Evolutionary conservation across 129 eudicot genomes (phyloP).

Genomic region (Centella asiatica): DNA sequence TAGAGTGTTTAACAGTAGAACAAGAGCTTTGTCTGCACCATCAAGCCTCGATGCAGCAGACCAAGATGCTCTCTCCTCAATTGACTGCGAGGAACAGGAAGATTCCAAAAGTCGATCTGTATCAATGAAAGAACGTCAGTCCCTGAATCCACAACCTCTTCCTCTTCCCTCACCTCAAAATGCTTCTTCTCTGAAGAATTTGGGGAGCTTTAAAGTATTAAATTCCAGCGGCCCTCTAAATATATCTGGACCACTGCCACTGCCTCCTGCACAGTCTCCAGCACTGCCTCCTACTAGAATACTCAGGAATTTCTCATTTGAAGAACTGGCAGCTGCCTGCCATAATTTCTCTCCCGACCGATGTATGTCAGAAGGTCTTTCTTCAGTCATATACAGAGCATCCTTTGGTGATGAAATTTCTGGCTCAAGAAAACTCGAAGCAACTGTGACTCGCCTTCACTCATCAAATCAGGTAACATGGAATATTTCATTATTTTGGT

Average conservation of each 20-base stretch:
- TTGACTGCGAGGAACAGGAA: conserved; percentile 51
- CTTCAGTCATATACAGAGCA: conserved; percentile 73
- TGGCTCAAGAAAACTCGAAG: conserved; percentile 56
- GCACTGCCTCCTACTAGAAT: conserved; percentile 34
- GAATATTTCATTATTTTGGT: not conserved
- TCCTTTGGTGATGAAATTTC: conserved; percentile 61
- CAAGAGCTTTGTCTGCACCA: conserved; percentile 71
- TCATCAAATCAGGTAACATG: conserved; percentile 62
- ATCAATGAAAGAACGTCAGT: conserved; percentile 35
- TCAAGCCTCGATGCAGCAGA: conserved; percentile 63
- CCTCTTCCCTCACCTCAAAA: conserved; percentile 68
- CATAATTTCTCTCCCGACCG: conserved; percentile 69
- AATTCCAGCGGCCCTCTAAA: conserved; percentile 53
- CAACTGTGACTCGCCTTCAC: conserved; percentile 77
- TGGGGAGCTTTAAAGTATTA: conserved; percentile 54
- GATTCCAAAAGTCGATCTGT: conserved; percentile 31
- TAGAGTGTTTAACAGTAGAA: conserved; percentile 24
- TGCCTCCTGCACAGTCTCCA: conserved; percentile 33
- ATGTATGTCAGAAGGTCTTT: conserved; percentile 72
- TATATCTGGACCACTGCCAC: conserved; percentile 69
- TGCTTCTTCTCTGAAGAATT: conserved; percentile 27
- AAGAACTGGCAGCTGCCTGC: conserved; percentile 81
- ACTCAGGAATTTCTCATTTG: conserved; percentile 54
- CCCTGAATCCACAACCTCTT: conserved; percentile 73
- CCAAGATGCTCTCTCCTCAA: conserved; percentile 44